Conservation (phyloP, 2,329 filamentous ascomycete genomes). For the Zymoseptoria crescenta region DNA sequence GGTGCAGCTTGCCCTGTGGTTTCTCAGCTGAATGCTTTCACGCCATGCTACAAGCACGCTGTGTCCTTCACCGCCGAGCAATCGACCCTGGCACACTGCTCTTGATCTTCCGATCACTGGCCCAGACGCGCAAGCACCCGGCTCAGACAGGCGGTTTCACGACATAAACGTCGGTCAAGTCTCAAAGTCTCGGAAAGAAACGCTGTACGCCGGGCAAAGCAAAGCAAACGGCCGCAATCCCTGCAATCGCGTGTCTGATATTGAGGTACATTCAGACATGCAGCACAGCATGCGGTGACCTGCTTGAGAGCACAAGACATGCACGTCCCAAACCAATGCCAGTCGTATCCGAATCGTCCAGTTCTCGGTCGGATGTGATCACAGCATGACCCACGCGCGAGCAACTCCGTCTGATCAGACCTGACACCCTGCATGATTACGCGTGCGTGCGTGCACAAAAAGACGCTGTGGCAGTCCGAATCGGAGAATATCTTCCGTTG, state of each 20-base stretch:
- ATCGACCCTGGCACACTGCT: conserved; percentile 1
- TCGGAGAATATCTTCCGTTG: neutral
- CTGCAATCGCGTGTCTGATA: neutral
- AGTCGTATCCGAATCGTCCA: neutral
- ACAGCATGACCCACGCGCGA: neutral
- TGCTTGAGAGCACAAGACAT: neutral
- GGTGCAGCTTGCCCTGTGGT: no score
- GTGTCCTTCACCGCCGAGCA: neutral
- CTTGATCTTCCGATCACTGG: neutral
- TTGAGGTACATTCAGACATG: neutral
- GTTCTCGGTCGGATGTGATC: neutral
- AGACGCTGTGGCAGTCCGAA: neutral
- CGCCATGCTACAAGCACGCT: neutral
- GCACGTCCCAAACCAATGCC: neutral
- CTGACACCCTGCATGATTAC: neutral
- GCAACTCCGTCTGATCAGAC: neutral
- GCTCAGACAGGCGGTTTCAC: conserved; percentile 8
- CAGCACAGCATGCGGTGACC: neutral
- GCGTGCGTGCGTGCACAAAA: neutral
- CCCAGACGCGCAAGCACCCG: conserved; percentile 2
- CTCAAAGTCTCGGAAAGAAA: neutral
- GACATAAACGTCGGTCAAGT: neutral
- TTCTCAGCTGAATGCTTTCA: no score
- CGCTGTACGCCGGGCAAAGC: neutral
- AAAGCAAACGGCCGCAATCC: neutral